Base-by-base conservation (phyloP, 148 eudicot genomes). In the Chenopodium suecicum region DNA sequence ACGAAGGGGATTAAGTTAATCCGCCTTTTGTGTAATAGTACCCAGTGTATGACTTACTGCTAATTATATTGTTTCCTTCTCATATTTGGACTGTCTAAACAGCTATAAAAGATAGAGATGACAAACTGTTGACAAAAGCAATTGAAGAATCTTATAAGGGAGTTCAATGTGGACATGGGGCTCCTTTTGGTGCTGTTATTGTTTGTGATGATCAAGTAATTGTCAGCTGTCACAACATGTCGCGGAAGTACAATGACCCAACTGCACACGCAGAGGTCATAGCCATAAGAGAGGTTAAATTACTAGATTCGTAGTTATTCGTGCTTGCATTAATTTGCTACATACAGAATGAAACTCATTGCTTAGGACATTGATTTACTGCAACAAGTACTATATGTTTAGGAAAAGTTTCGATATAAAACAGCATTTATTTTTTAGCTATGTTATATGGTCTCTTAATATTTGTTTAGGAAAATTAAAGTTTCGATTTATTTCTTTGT, bases 221-320 rank as follows among this genome's bases (percentile, higher is more conserved):
- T 74, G 92, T 89, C 29, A 89, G 98, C 82, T 92, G 95, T 84
- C 98, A 93, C 87, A 91, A 93, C 86, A 84, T 94, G 95, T 95
- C 92, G 16, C 75, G 87, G 84, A 85, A 86, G 29, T 46, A 88
- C 82, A 90, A 94, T 3, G 98, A 94, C 80, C 94, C 94, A 83
- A 92, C 95, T 66, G 98, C 98, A 67, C 98, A 94, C 86, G 95
- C 95, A 16, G 98, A 94, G 87, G 98, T 94, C 83, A 92, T 94
- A 4, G 95, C 95, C 83, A 72, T 94, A 79, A 86, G 98, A 92
- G 98, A 94, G 98, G 98, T 94, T 74, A 88, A 84, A 62, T 37
- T 14, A 47, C 46, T 66, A 7, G 50, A 12, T 56, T 62, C 7
- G 44, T 41, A 5, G 44, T 41, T 41, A 6, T 41, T 41, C 6